These are phyloP conservation scores for Coemansia reversa DNA, from an alignment of 192 early-diverging fungal genomes.

Conservation along the genomic window DNA sequence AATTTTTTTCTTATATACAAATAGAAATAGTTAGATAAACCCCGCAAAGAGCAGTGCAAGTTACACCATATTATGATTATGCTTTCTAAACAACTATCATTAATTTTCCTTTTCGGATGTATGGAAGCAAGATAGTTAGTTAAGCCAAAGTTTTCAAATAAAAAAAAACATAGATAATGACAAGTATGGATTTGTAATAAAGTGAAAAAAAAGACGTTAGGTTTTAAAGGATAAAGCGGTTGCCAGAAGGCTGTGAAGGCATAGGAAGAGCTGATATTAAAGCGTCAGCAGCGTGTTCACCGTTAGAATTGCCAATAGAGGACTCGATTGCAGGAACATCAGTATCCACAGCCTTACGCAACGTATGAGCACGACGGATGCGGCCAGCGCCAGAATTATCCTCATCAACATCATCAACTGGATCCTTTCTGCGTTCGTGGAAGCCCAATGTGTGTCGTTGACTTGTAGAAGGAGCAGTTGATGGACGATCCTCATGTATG, in stretches of 20 bases:
- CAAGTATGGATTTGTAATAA: background rate
- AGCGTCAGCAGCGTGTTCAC: constrained; percentile 16
- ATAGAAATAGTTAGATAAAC: too few relatives aligned
- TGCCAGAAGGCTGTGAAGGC: constrained; percentile 17
- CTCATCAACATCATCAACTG: constrained; percentile 3
- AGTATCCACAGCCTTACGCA: constrained; percentile 41
- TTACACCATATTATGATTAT: too few relatives aligned
- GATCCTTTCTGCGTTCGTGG: constrained; percentile 1
- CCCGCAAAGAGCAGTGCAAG: too few relatives aligned
- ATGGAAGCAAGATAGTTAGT: too few relatives aligned
- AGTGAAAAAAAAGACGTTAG: background rate
- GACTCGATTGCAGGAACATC: constrained; percentile 40
- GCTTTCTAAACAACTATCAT: too few relatives aligned
- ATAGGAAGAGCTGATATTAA: constrained; percentile 47
- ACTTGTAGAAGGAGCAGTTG: constrained; percentile 34
- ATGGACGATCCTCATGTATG: constrained; percentile 27
- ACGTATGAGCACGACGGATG: constrained; percentile 35
- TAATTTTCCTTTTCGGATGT: too few relatives aligned
- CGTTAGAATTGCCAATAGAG: constrained; percentile 23
- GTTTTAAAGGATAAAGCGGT: constrained; percentile 36
- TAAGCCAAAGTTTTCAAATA: too few relatives aligned
- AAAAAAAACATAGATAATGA: background rate
- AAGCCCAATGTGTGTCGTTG: constrained; percentile 33
- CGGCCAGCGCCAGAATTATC: constrained; percentile 4
- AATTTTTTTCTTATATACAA: too few relatives aligned